These are phyloP conservation scores for Dioszegia crocea DNA, from an alignment of 768 basidiomycete species.

Conservation along the genomic window DNA sequence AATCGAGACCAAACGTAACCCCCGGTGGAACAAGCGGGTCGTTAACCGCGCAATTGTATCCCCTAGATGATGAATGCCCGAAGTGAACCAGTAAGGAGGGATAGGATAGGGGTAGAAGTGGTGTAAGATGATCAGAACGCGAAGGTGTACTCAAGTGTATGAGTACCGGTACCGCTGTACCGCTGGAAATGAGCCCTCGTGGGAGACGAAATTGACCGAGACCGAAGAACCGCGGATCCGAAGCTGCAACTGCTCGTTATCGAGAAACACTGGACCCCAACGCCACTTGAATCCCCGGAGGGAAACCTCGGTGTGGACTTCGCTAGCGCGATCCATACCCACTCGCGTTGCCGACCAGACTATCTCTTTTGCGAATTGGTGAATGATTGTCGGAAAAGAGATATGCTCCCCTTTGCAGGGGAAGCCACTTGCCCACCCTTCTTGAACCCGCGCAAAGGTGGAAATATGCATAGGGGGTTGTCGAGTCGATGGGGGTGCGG, in stretches of 20 bases:
- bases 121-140: neutral
- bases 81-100: neutral
- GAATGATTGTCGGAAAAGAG: neutral
- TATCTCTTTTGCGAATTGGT: neutral
- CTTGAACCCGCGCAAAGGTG: conserved; percentile 3
- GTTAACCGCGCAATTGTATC: neutral
- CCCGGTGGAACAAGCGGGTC: neutral
- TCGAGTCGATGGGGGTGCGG: neutral
- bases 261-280: conserved; percentile 13
- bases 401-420: conserved; percentile 2
- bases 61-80: neutral
- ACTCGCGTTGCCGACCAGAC: conserved; percentile 10
- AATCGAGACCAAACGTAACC: neutral
- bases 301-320: conserved; percentile 7
- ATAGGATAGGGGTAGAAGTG: neutral
- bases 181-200: too few relatives aligned
- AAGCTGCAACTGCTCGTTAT: conserved; percentile 10
- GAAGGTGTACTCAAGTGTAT: neutral
- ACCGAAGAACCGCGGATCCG: conserved; percentile 3
- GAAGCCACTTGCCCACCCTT: conserved; percentile 1
- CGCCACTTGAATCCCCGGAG: conserved; percentile 13
- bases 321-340: conserved; percentile 6
- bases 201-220: too few relatives aligned
- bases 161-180: neutral
- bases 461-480: neutral